Evolutionary conservation across 345 rosid species (phyloP), one percentile per base, ranked within the genome.

Genomic region (Alliaria petiolata): DNA sequence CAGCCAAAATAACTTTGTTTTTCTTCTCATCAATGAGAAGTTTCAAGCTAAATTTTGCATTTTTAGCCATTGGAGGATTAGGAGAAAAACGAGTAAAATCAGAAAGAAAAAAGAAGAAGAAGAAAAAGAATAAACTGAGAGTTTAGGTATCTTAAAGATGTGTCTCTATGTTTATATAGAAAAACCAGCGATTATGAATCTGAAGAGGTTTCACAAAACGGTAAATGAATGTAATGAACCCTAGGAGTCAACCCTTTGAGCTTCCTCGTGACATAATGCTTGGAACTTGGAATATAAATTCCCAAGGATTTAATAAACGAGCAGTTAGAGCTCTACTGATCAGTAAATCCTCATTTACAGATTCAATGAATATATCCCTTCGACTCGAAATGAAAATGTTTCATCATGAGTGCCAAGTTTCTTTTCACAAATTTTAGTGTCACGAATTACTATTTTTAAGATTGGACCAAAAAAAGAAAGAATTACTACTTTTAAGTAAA

Each of bases 1-100:
- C 74, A 16, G 79, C 76, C 33, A 51, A 65, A 9, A 74, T 47
- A 49, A 79, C 79, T 30, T 66, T 70, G 38, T 65, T 73, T 16
- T 17, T 31, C 28, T 46, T 20, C 13, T 63, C 50, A 33, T 74
- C 79, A 4, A 45, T 5, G 4, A 70, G 61, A 64, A 75, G 79
- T 54, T 60, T 79, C 55, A 79, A 30, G 4, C 34, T 45, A 12
- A 62, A 43, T 35, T 69, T 55, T 8, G 7, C 31, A 40, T 20
- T 57, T n/a, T 44, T 14, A 33, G 72, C 13, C 64, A 68, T 56
- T 25, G n/a, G n/a, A n/a, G n/a, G n/a, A n/a, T n/a, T n/a, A n/a
- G n/a, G n/a, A n/a, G n/a, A n/a, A n/a, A n/a, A 11, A n/a, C n/a
- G 17, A 53, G 17, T 9, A 20, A 19, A 47, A 28, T 6, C 17